These are phyloP conservation scores for Leishmania lainsoni DNA, from an alignment of 208 protist genomes.

Conservation along the genomic window DNA sequence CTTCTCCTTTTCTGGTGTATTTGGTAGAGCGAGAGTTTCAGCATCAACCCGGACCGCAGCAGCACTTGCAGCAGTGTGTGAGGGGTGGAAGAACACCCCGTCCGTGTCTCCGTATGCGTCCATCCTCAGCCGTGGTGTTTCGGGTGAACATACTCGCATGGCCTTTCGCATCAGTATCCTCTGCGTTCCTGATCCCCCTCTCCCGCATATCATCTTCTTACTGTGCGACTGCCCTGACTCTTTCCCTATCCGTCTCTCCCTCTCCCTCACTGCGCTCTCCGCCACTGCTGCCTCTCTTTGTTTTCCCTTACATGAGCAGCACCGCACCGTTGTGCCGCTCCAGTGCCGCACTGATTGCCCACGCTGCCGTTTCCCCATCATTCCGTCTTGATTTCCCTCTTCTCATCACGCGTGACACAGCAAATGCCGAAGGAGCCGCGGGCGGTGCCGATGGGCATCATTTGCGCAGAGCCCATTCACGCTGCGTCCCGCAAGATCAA, in stretches of 20 bases:
- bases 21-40: background rate
- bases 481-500: conserved; percentile 64
- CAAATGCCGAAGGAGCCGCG: conserved; percentile 76
- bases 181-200: background rate
- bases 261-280: conserved; percentile 1
- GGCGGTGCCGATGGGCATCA: conserved; percentile 85
- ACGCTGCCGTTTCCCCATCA: background rate
- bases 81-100: background rate
- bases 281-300: background rate
- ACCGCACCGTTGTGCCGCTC: background rate
- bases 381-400: background rate
- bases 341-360: background rate
- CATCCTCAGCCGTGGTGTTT: background rate
- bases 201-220: background rate
- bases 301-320: background rate
- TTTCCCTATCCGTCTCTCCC: background rate
- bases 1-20: background rate
- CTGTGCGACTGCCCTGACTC: background rate
- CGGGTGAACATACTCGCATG: background rate
- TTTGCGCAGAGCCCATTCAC: conserved; percentile 67
- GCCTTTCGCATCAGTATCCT: background rate
- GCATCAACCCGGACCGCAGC: background rate
- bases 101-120: background rate
- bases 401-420: background rate
- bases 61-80: too few relatives aligned